Conservation (phyloP, 495 filamentous ascomycete genomes). For the Aspergillus sclerotioniger region DNA sequence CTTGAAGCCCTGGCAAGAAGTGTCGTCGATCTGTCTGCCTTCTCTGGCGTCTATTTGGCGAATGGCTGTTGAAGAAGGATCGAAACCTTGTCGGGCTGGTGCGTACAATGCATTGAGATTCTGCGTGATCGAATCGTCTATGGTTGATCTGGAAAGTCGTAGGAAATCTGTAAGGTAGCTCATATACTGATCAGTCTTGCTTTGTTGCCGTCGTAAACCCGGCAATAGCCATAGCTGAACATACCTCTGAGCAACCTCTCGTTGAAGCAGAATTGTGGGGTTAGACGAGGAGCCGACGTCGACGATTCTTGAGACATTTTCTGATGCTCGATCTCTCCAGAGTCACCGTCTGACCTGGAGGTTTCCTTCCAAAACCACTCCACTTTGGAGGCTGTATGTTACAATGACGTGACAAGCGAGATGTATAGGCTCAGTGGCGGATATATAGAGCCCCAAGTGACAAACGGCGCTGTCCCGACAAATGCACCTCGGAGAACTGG, state of each 20-base stretch:
- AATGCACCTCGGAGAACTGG: not conserved
- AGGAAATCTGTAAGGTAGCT: conserved; percentile 70
- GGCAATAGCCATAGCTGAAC: conserved; percentile 4
- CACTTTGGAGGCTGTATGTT: conserved; percentile 30
- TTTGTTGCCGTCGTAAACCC: not conserved
- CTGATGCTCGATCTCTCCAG: conserved; percentile 15
- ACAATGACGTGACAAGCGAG: not conserved
- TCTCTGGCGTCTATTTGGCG: conserved; percentile 47
- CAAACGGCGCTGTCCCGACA: not conserved
- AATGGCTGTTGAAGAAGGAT: conserved; percentile 71
- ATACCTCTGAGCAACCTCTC: conserved; percentile 79
- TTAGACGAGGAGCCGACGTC: conserved; percentile 60
- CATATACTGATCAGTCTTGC: conserved; percentile 8
- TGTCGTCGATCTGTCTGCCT: conserved; percentile 51
- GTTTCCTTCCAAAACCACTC: conserved; percentile 43
- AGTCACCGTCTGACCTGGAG: conserved; percentile 21
- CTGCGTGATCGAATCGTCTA: conserved; percentile 91
- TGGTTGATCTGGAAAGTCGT: conserved; percentile 76
- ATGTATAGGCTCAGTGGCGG: not conserved
- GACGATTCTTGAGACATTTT: conserved; percentile 62
- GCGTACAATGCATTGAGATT: conserved; percentile 88
- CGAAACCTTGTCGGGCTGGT: conserved; percentile 68
- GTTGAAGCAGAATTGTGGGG: conserved; percentile 91
- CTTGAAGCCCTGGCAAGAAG: conserved; percentile 69
- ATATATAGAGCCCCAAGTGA: not conserved